These are phyloP conservation scores for Talaromyces nanjingensis DNA, from an alignment of 495 filamentous ascomycete species.

Conservation along the genomic window DNA sequence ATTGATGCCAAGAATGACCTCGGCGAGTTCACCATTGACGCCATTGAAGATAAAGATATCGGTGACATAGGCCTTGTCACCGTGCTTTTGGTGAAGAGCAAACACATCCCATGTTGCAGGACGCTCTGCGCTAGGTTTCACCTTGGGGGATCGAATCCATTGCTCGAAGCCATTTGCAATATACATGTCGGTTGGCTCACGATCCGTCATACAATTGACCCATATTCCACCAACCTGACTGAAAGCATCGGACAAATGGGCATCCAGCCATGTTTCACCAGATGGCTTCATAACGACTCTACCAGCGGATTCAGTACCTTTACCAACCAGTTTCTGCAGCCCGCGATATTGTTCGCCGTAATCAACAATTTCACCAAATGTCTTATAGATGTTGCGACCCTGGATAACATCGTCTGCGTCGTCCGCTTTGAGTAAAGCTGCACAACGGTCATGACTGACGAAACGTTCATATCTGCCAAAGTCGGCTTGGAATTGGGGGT, in stretches of 20 bases:
- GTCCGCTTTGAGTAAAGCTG: slow-evolving; percentile 25
- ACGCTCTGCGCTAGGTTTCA: slow-evolving; percentile 9
- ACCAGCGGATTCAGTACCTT: slow-evolving; percentile 37
- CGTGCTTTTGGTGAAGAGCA: slow-evolving; percentile 29
- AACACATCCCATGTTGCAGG: slow-evolving; percentile 38
- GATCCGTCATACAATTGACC: slow-evolving; percentile 46
- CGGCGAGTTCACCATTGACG: slow-evolving; percentile 27
- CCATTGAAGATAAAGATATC: slow-evolving; percentile 49
- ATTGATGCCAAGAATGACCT: slow-evolving; percentile 44
- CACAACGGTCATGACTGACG: slow-evolving; percentile 28
- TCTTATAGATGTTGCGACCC: slow-evolving; percentile 39
- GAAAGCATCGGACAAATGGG: slow-evolving; percentile 31
- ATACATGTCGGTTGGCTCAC: slow-evolving; percentile 32
- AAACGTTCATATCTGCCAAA: slow-evolving; percentile 40
- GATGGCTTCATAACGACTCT: slow-evolving; percentile 27
- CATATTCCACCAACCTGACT: slow-evolving; percentile 45
- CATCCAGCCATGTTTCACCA: slow-evolving; percentile 33
- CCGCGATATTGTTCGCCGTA: slow-evolving; percentile 40
- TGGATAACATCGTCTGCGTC: slow-evolving; percentile 43
- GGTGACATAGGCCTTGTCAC: slow-evolving; percentile 29
- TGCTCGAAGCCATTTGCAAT: slow-evolving; percentile 40
- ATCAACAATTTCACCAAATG: slow-evolving; percentile 40
- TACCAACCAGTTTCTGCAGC: slow-evolving; percentile 37
- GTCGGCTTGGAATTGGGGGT: slow-evolving; percentile 21
- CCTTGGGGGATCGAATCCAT: slow-evolving; percentile 37